phyloP scores from a whole-genome alignment of 2,329 filamentous ascomycete species.

The Sarocladiaceae sp. region DNA sequence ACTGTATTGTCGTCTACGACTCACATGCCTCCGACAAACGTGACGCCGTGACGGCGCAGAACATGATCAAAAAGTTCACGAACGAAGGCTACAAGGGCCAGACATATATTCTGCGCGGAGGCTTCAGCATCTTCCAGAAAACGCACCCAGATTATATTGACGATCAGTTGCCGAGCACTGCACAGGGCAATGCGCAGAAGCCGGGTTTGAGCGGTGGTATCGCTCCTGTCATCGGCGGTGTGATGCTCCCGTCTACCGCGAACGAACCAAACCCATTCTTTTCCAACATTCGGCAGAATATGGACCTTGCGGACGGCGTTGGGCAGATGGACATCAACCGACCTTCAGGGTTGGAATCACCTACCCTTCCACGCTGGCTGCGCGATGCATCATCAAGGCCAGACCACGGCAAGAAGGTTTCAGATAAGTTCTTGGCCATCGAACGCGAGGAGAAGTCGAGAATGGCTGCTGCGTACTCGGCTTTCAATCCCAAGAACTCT shows the following conservation, averaged over 20 bases:
- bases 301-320: slow-evolving; percentile 88
- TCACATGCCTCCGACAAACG: slow-evolving; percentile 67
- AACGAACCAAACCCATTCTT: slow-evolving; percentile 84
- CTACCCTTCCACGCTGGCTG: slow-evolving; percentile 70
- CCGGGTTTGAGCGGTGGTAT: slow-evolving; percentile 32
- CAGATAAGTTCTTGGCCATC: slow-evolving; percentile 76
- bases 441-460: slow-evolving; percentile 81
- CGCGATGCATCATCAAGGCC: slow-evolving; percentile 56
- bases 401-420: slow-evolving; percentile 73
- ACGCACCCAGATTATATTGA: slow-evolving; percentile 62
- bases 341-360: slow-evolving; percentile 37
- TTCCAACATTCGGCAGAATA: slow-evolving; percentile 91
- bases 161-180: slow-evolving; percentile 33
- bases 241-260: slow-evolving; percentile 65
- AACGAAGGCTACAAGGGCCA: slow-evolving; percentile 74
- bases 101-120: slow-evolving; percentile 71
- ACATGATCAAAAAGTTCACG: slow-evolving; percentile 89
- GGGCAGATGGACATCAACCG: slow-evolving; percentile 64
- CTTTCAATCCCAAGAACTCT: slow-evolving; percentile 35
- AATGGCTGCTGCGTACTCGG: slow-evolving; percentile 73
- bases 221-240: slow-evolving; percentile 78
- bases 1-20: slow-evolving; percentile 84
- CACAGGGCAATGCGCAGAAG: slow-evolving; percentile 35
- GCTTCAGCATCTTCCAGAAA: slow-evolving; percentile 67
- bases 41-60: slow-evolving; percentile 73